Evolutionary conservation across 345 rosid species (phyloP).

Genomic region (Citrus hindsii): DNA sequence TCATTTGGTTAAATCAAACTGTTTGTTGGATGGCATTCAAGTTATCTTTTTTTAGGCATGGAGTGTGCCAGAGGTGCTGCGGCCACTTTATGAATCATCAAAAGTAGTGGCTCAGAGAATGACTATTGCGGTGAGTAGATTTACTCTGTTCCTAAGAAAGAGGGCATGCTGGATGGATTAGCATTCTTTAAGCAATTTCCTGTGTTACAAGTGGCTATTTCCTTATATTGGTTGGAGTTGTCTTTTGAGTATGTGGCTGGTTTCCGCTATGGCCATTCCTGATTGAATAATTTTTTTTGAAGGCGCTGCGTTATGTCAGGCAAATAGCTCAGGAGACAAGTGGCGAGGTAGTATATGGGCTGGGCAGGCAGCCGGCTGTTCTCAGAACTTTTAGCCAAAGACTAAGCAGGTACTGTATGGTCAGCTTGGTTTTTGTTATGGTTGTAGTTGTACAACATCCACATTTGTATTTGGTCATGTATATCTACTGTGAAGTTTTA

Average conservation of each 20-base stretch:
- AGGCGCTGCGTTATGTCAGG: slow-evolving; percentile 86
- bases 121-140: slow-evolving; percentile 80
- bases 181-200: background rate
- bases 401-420: slow-evolving; percentile 69
- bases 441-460: background rate
- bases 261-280: background rate
- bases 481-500: background rate
- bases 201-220: background rate
- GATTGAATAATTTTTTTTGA: slow-evolving; percentile 19
- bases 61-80: slow-evolving; percentile 98
- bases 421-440: background rate
- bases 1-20: background rate
- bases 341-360: slow-evolving; percentile 91
- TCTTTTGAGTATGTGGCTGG: background rate
- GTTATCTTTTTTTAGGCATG: slow-evolving; percentile 57
- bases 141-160: background rate
- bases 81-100: slow-evolving; percentile 93
- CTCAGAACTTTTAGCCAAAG: slow-evolving; percentile 93
- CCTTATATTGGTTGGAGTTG: background rate
- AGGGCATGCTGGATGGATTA: background rate
- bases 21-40: background rate
- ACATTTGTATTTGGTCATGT: background rate
- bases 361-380: slow-evolving; percentile 96
- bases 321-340: slow-evolving; percentile 96
- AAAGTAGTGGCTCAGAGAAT: slow-evolving; percentile 89